Evolutionary conservation across 352 stramenopile genomes (phyloP), one percentile per base, ranked within the genome.

Genomic region (Saprolegnia parasitica): DNA sequence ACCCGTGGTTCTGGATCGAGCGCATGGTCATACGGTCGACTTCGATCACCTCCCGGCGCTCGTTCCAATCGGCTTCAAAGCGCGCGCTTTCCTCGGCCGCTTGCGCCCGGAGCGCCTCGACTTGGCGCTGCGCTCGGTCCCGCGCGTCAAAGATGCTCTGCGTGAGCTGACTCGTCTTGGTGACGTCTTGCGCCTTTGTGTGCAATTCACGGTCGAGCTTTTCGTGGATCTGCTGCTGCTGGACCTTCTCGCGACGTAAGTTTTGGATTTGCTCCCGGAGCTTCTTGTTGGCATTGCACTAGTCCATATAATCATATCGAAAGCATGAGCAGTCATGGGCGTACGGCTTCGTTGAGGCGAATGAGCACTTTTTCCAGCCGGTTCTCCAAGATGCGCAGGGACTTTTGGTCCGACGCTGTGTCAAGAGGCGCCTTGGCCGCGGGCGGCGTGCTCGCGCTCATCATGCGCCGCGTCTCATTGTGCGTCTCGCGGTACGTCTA

Each of bases 21-120:
- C 86, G 81, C 24, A 93, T 87, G 37, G 81, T 80, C n/a, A 77
- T 77, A 4, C 88, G 82, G 60, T 97, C 89, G 50, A 94, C 65
- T 49, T 95, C 87, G 29, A 98, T 86, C 23, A 94, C 72, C 45
- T 81, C 76, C n/a, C 84, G 87, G 24, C 91, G 87, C 55, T 96
- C 87, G 49, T 82, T 62, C 89, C 87, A 97, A 10, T 91, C 88
- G 5, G 74, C 68, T 66, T 97, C 87, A 61, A 97, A 98, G 21
- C 87, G 81, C 26, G 81, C 80, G 52, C 79, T 78, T 37, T 98
- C 91, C 45, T 96, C 88, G 0, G 81, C 62, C 4, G 91, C 78
- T 71, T 95, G 85, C 55, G 80, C 67, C 11, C 85, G 78, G 56
- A 97, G 73, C 15, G 80, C 68, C 49, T 93, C 85, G 16, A 89